Base-by-base conservation (phyloP, 176 grass and related monocot species). In the Carex myosuroides region DNA sequence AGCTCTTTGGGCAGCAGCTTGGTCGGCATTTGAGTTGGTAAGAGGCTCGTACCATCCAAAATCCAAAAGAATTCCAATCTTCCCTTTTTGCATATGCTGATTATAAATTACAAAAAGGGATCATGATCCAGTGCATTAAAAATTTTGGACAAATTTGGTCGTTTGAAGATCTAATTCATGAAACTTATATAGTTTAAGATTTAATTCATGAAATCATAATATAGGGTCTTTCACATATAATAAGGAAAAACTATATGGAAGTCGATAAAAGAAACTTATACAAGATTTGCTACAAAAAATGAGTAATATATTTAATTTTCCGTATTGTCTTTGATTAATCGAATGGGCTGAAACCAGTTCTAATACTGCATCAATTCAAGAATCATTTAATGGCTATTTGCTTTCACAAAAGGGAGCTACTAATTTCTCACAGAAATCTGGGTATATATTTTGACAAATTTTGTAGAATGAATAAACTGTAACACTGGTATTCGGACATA, bases 31-130 rank as follows among this genome's bases (percentile, higher is more conserved):
- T 56, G 86, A 90, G 85, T 87, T 8, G 1, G 89, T 94, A 63
- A 91, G 85, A 84, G 92, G 92, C 56, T 94, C 92, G 0, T 94
- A 98, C 95, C 95, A 94, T 10, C 90, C 86, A 37, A 98, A 98
- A 37, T 98, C 95, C 87, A 98, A 83, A 24, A 94, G 92, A 83
- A 98, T 94, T 41, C 92, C 95, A 77, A 98, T 94, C 84, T 70
- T 91, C 50, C 95, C 95, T 64, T 91, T 94, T 17, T 98, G 95
- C 54, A 84, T 64, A 33, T 66, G 57, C 95, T 98, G 89, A 39
- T 10, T 55, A 80, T 56, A 29, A 75, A 30, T 76, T 54, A 21
- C 20, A 72, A 72, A 50, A 26, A 24, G 21, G 35, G 11, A 42
- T 42, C 16, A 70, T 70, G 14, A 13, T 70, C 14, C 8, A 42